Conservation (phyloP, 2,329 filamentous ascomycete genomes). For the Trichophyton rubrum region DNA sequence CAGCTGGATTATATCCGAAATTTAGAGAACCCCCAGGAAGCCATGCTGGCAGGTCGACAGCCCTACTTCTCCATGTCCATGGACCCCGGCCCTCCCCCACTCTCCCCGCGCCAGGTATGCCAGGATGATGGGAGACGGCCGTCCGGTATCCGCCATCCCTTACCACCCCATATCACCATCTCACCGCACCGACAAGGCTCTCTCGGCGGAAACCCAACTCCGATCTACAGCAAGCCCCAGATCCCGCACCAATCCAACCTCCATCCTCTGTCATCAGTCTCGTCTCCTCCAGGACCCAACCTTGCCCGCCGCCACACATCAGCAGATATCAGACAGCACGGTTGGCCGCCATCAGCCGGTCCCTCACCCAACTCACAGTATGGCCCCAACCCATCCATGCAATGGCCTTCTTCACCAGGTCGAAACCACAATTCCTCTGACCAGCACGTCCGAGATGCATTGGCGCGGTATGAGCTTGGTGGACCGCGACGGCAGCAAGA, state of each 20-base stretch:
- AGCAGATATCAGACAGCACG: conserved; percentile 84
- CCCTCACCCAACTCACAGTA: conserved; percentile 48
- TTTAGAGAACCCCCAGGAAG: conserved; percentile 52
- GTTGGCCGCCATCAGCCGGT: conserved; percentile 46
- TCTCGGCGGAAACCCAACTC: conserved; percentile 61
- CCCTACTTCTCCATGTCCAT: conserved; percentile 51
- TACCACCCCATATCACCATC: conserved; percentile 69
- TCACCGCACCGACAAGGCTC: conserved; percentile 78
- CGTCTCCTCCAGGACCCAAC: conserved; percentile 49
- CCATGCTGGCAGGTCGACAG: conserved; percentile 50
- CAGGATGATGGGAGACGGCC: conserved; percentile 70
- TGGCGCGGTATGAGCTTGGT: conserved; percentile 54
- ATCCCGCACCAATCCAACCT: conserved; percentile 47
- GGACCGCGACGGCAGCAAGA: conserved; percentile 37
- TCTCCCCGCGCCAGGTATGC: conserved; percentile 76
- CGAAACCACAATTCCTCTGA: conserved; percentile 41
- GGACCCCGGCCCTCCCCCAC: conserved; percentile 53
- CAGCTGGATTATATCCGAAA: conserved; percentile 47
- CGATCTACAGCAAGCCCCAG: conserved; percentile 53
- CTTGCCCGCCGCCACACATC: conserved; percentile 80
- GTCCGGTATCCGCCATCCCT: conserved; percentile 59
- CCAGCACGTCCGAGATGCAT: conserved; percentile 49
- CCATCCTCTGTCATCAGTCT: conserved; percentile 45
- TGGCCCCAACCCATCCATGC: conserved; percentile 47
- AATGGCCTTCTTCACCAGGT: conserved; percentile 57